Evolutionary conservation across 2,329 filamentous ascomycete species (phyloP).

Genomic region (Grosmannia serpens): DNA sequence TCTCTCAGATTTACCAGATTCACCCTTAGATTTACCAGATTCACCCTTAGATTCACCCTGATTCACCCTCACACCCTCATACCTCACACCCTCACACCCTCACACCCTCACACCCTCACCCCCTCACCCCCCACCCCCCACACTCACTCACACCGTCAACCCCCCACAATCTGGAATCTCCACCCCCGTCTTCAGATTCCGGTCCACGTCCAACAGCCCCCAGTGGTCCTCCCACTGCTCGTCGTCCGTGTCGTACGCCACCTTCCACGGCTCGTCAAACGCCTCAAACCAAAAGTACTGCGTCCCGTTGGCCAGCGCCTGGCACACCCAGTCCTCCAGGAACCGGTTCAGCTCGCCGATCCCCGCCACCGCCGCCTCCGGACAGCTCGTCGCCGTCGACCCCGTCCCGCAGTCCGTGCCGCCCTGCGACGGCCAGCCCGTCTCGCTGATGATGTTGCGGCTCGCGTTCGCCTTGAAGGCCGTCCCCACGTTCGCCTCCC

Average conservation of each 20-base stretch:
- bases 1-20: no score
- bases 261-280: conserved; percentile 96
- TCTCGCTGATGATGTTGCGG: conserved; percentile 77
- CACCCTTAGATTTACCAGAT: no score
- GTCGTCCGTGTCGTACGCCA: conserved; percentile 52
- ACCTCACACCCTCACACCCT: no score
- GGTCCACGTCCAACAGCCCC: conserved; percentile 78
- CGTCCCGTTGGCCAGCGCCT: conserved; percentile 66
- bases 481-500: conserved; percentile 54
- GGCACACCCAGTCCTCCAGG: conserved; percentile 76
- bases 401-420: conserved; percentile 63
- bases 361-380: conserved; percentile 62
- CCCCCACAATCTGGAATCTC: conserved; percentile 81
- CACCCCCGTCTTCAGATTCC: conserved; percentile 73
- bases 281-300: conserved; percentile 97
- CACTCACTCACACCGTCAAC: conserved; percentile 40
- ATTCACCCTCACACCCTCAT: no score
- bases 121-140: not conserved
- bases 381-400: conserved; percentile 37
- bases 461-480: conserved; percentile 51
- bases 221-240: conserved; percentile 91
- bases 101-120: no score
- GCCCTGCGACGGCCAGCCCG: conserved; percentile 79
- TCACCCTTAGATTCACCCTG: no score
- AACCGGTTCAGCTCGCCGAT: conserved; percentile 75